These are phyloP conservation scores for Galerina marginata DNA, from an alignment of 768 basidiomycete genomes.

Conservation along the genomic window DNA sequence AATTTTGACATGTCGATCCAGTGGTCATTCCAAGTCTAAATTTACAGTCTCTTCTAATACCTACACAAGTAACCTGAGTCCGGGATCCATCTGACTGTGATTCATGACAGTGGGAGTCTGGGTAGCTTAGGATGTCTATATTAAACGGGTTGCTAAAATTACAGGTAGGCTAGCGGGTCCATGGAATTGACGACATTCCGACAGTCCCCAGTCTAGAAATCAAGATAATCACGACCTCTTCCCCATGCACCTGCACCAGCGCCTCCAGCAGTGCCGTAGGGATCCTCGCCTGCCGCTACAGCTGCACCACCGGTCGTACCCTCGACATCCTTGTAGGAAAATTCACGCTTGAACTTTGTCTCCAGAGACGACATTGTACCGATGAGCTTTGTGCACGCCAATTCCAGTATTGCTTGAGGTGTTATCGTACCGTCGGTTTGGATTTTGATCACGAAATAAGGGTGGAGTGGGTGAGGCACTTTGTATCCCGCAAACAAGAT, in stretches of 20 bases:
- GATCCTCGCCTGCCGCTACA: conserved; percentile 26
- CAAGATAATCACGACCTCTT: conserved; percentile 57
- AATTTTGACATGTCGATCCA: neutral
- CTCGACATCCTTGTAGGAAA: conserved; percentile 78
- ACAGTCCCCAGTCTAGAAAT: conserved; percentile 44
- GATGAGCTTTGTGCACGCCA: conserved; percentile 84
- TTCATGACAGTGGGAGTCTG: neutral
- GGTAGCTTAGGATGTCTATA: neutral
- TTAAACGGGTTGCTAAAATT: conserved; percentile 13
- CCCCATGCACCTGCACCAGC: conserved; percentile 43
- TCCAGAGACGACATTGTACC: conserved; percentile 69
- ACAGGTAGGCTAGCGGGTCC: conserved; percentile 15
- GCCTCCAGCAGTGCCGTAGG: conserved; percentile 36
- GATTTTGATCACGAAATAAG: conserved; percentile 92
- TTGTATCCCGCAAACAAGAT: conserved; percentile 98
- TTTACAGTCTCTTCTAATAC: too few species aligned
- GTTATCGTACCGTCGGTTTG: conserved; percentile 91
- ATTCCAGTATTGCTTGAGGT: conserved; percentile 81
- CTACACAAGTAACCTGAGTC: neutral
- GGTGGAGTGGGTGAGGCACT: conserved; percentile 95
- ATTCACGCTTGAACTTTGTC: conserved; percentile 82
- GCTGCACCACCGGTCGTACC: conserved; percentile 39
- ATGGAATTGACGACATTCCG: neutral
- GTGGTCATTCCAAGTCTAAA: too few species aligned
- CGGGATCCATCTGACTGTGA: neutral